Evolutionary conservation across 2,329 filamentous ascomycete species (phyloP), one percentile per base, ranked within the genome.

Genomic region (Nigrospora oryzae): DNA sequence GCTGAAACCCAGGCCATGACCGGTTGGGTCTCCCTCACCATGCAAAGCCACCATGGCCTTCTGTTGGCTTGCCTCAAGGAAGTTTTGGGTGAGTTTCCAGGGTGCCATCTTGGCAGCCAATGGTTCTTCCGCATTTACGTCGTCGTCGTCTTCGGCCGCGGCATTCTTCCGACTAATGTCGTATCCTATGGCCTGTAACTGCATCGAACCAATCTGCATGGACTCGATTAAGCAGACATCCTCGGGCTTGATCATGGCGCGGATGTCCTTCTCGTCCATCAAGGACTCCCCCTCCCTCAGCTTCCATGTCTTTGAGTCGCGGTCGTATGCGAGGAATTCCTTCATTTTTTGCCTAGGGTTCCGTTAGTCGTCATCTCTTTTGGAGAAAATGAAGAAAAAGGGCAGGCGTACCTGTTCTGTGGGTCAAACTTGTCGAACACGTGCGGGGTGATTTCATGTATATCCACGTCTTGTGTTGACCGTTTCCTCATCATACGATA

Each of bases 31-130:
- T 45, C 93, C 93, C 52, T 94, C 88, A 16, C 93, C 93, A 55
- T 96, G 90, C 12, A 98, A 76, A 54, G 90, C 86, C 38, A 98
- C 77, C 93, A 98, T 98, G 3, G 93, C 93, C 62, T 98, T 98
- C 47, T 89, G 89, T 48, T 89, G 84, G 41, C 88, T 91, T 1
- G 93, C 93, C 52, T 96, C 86, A 47, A 96, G 78, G 65, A 98
- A 98, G 49, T 95, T 95, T 67, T 95, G 95, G 43, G 89, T 95
- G 0, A 89, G 91, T 56, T 91, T 89, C 93, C 93, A 98, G 0
- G 93, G 93, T 0, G 91, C 89, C 67, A 98, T 81, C 59, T 90
- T 88, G 62, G 91, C 82, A 42, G 94, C 89, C 11, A 94, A 76
- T 43, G 84, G 87, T 56, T 90, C 84, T 46, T 82, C 74, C 28